These are phyloP conservation scores for Tylopilus intermedius DNA, from an alignment of 768 basidiomycete genomes.

Conservation along the genomic window DNA sequence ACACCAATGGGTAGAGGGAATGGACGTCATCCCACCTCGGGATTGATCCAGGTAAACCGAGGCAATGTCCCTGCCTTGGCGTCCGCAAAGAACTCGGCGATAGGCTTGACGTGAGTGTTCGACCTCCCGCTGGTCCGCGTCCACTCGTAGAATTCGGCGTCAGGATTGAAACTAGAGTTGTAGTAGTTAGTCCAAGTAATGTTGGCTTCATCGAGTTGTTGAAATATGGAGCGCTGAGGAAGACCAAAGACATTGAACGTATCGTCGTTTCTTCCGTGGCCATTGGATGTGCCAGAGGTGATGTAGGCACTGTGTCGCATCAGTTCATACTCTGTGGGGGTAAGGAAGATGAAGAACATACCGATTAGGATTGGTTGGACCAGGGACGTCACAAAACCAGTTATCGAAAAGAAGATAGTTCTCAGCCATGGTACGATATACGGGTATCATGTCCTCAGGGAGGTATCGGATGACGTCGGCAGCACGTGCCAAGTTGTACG, in stretches of 20 bases:
- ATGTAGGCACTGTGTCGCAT: slow-evolving; percentile 17
- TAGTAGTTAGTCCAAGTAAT: slow-evolving; percentile 25
- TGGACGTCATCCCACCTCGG: slow-evolving; percentile 14
- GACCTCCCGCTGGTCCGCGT: slow-evolving; percentile 15
- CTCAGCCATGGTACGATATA: slow-evolving; percentile 21
- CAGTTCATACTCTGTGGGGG: neutral
- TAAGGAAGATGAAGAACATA: neutral
- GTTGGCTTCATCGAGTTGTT: slow-evolving; percentile 24
- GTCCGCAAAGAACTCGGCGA: slow-evolving; percentile 17
- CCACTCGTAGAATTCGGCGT: slow-evolving; percentile 22
- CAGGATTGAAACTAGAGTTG: slow-evolving; percentile 26
- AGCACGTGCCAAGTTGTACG: slow-evolving; percentile 11
- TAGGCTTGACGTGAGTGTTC: slow-evolving; percentile 14
- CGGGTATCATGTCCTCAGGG: slow-evolving; percentile 22
- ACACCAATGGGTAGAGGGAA: neutral
- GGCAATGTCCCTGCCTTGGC: slow-evolving; percentile 22
- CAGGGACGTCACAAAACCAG: slow-evolving; percentile 26
- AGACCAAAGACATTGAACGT: slow-evolving; percentile 18
- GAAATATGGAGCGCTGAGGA: slow-evolving; percentile 26
- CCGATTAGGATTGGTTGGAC: slow-evolving; percentile 27
- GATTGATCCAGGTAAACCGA: slow-evolving; percentile 26
- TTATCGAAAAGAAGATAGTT: slow-evolving; percentile 22
- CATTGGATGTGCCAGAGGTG: slow-evolving; percentile 24
- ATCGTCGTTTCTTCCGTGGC: slow-evolving; percentile 18
- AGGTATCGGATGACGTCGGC: slow-evolving; percentile 20